Evolutionary conservation across 2,329 filamentous ascomycete genomes (phyloP).

Genomic region (Aspergillus felis): DNA sequence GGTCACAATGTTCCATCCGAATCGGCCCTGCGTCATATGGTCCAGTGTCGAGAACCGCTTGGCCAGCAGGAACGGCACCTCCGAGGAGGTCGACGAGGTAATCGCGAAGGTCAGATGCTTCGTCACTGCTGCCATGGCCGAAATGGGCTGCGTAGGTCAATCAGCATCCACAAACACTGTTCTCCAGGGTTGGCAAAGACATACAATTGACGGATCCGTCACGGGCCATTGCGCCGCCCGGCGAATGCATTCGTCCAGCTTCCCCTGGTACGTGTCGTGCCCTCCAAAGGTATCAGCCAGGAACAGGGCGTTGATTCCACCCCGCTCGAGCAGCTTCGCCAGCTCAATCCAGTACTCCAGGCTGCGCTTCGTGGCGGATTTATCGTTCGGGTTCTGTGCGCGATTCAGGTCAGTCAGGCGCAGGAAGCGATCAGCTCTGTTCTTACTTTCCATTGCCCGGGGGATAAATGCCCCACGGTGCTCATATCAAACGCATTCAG

Average conservation of each 20-base stretch:
- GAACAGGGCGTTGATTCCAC: slow-evolving; percentile 62
- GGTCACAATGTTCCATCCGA: slow-evolving; percentile 67
- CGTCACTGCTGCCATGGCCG: slow-evolving; percentile 64
- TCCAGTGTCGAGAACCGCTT: slow-evolving; percentile 61
- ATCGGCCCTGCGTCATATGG: slow-evolving; percentile 57
- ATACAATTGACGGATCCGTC: slow-evolving; percentile 60
- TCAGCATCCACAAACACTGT: background rate
- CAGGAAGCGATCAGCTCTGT: background rate
- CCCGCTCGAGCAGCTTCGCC: slow-evolving; percentile 58
- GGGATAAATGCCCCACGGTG: slow-evolving; percentile 60
- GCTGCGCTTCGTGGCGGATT: slow-evolving; percentile 57
- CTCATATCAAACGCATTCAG: slow-evolving; percentile 66
- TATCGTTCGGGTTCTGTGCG: slow-evolving; percentile 56
- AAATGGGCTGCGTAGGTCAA: slow-evolving; percentile 48
- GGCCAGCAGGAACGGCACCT: slow-evolving; percentile 59
- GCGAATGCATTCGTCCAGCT: slow-evolving; percentile 58
- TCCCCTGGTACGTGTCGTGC: slow-evolving; percentile 60
- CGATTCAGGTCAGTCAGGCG: slow-evolving; percentile 1
- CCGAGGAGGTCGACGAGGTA: slow-evolving; percentile 60
- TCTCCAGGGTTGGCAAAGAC: slow-evolving; percentile 16
- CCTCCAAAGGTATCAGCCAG: slow-evolving; percentile 64
- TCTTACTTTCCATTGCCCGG: slow-evolving; percentile 63
- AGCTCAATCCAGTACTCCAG: slow-evolving; percentile 63
- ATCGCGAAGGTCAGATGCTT: slow-evolving; percentile 62
- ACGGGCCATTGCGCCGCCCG: slow-evolving; percentile 63